Base-by-base conservation (phyloP, 2,329 filamentous ascomycete species). In the Tolypocladium endophyticum region DNA sequence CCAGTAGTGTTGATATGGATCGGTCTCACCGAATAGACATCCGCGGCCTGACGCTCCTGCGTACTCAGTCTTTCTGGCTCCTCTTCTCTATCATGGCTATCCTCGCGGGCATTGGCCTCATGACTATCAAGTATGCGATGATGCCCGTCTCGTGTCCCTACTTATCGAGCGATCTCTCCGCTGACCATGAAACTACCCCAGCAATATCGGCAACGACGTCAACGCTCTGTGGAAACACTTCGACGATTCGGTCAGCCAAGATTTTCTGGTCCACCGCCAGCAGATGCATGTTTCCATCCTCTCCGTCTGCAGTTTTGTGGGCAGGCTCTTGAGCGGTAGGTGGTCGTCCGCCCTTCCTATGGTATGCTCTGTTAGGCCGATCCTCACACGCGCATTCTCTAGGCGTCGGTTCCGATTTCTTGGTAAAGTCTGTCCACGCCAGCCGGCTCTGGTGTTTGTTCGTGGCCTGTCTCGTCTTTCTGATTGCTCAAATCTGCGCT, bases 361-460 rank as follows among this genome's bases (percentile, higher is more conserved):
- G 28, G 3, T 14, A 9, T 35, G 50, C 50, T 35, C n/a, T 35
- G 30, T n/a, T 14, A 11, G 30, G 30, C 23, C 9, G 8, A 11
- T 35, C 2, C 50, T 53, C 50, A 53, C 50, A 30, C 50, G 18
- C 28, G 28, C 18, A 35, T 35, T 9, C 5, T 28, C 41, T 39
- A 87, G 88, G 94, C 52, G 90, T 96, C 60, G 93, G 93, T 41
- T 96, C 91, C 43, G 94, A 99, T 71, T 82, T 95, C 57, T 82
- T 99, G 23, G 89, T 96, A 61, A 94, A 93, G 73, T 84, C 84
- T 35, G 80, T 95, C 16, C 80, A 87, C 63, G 87, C 89, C 64
- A 94, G 88, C 57, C 89, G 94, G 4, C 87, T 93, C 65, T 99
- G 94, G 94, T 97, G 92, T 66, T 81, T 97, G 2, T 87, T 93